These are phyloP conservation scores for Lumnitzera littorea DNA, from an alignment of 345 rosid genomes.

Conservation along the genomic window DNA sequence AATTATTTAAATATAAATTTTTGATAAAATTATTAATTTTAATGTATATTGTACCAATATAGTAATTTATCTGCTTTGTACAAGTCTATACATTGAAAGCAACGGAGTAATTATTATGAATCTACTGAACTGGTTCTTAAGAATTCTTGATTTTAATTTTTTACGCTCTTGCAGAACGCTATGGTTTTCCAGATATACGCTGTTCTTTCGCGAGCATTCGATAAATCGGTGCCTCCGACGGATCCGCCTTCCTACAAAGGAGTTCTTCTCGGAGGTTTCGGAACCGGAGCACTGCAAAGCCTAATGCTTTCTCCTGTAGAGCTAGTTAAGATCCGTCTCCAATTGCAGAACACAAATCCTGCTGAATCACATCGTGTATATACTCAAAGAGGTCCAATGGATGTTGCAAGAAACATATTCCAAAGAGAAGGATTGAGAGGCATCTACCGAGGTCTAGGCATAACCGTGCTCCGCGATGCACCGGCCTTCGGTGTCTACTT, in stretches of 20 bases:
- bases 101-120: too few species aligned
- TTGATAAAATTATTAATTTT: too few species aligned
- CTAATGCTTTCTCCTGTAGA: constrained; percentile 65
- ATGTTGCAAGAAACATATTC: constrained; percentile 53
- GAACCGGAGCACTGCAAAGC: constrained; percentile 83
- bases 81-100: too few species aligned
- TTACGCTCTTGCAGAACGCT: constrained; percentile 57
- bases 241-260: constrained; percentile 84
- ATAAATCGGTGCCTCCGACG: constrained; percentile 29
- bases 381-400: constrained; percentile 35
- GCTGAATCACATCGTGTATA: constrained; percentile 10
- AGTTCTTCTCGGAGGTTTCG: constrained; percentile 76
- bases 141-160: too few species aligned
- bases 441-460: constrained; percentile 59
- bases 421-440: constrained; percentile 53
- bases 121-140: too few species aligned
- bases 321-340: constrained; percentile 81
- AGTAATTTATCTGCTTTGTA: too few species aligned
- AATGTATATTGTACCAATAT: too few species aligned
- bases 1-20: too few species aligned
- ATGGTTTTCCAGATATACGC: constrained; percentile 91
- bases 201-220: constrained; percentile 65
- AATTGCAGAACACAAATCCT: constrained; percentile 33
- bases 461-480: constrained; percentile 81
- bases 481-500: constrained; percentile 80